Evolutionary conservation across 225 moss, liverwort and hornwort genomes (phyloP).

Genomic region (Polytrichum commune): DNA sequence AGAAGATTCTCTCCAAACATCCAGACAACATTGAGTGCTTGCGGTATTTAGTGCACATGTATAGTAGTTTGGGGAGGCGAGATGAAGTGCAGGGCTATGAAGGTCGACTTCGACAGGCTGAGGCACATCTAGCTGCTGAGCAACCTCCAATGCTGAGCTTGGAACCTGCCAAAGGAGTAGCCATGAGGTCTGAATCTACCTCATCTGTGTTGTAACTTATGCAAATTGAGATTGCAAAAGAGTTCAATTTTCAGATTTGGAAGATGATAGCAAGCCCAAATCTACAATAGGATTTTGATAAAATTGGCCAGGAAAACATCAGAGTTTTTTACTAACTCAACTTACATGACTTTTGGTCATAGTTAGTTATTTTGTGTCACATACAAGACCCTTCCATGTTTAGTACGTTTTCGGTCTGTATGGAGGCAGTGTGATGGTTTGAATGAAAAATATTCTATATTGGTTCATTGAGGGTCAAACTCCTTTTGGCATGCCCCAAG

Average conservation of each 20-base stretch:
- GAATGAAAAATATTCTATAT: too few relatives aligned
- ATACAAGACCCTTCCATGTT: too few relatives aligned
- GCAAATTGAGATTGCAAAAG: neutral
- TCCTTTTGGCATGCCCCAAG: too few relatives aligned
- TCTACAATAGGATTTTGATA: neutral
- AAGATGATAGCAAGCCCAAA: neutral
- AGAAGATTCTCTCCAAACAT: slow-evolving; percentile 57
- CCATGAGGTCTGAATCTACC: slow-evolving; percentile 25
- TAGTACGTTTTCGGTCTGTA: too few relatives aligned
- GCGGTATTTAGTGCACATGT: slow-evolving; percentile 80
- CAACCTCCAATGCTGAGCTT: slow-evolving; percentile 32
- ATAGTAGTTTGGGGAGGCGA: slow-evolving; percentile 76
- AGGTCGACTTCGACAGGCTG: slow-evolving; percentile 49
- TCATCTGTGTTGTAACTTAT: neutral
- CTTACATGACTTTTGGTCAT: neutral
- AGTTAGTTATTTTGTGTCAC: neutral
- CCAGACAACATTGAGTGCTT: slow-evolving; percentile 87
- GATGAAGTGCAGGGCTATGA: slow-evolving; percentile 68
- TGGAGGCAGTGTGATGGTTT: too few relatives aligned
- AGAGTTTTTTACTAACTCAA: neutral
- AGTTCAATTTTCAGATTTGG: neutral
- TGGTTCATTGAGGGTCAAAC: too few relatives aligned
- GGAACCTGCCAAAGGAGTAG: slow-evolving; percentile 37
- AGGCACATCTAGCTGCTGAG: slow-evolving; percentile 34
- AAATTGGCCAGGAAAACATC: too few relatives aligned